A percentile compares a stretch with the other conserved stretches of the same genome.
These are phyloP conservation scores for Lactarius pseudohatsudake DNA, from an alignment of 768 basidiomycete genomes.

Conservation along the genomic window DNA sequence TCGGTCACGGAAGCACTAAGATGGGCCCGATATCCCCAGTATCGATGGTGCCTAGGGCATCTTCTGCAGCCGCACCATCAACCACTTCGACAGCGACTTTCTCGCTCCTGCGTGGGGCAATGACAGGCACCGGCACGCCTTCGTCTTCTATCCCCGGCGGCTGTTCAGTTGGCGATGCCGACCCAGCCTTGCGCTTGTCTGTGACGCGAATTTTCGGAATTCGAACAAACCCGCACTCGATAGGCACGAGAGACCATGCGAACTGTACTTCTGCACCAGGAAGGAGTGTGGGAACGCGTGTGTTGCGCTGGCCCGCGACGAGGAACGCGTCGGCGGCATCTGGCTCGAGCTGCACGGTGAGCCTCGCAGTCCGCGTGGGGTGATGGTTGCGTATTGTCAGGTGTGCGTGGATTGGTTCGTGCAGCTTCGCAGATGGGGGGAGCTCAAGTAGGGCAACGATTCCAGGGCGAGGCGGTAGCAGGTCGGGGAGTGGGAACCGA, in stretches of 20 bases:
- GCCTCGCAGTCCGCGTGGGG: conserved; percentile 60
- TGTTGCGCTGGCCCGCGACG: conserved; percentile 69
- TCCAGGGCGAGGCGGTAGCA: conserved; percentile 59
- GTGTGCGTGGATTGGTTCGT: conserved; percentile 55
- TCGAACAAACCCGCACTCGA: conserved; percentile 69
- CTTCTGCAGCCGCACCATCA: conserved; percentile 39
- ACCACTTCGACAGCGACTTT: conserved; percentile 45
- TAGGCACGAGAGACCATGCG: conserved; percentile 66
- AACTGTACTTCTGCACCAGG: conserved; percentile 68
- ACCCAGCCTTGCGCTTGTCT: conserved; percentile 41
- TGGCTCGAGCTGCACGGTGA: conserved; percentile 72
- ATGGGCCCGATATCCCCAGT: conserved; percentile 15
- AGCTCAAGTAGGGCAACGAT: conserved; percentile 65
- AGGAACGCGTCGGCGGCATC: conserved; percentile 73
- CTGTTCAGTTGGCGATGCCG: background rate
- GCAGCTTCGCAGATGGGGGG: conserved; percentile 63
- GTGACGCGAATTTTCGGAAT: conserved; percentile 62
- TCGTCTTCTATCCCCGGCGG: conserved; percentile 57
- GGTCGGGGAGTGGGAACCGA: conserved; percentile 55
- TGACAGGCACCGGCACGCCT: conserved; percentile 61
- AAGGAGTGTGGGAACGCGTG: conserved; percentile 67
- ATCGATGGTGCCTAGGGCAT: background rate
- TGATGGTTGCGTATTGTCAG: conserved; percentile 67
- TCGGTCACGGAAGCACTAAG: conserved; percentile 24
- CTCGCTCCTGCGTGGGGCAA: conserved; percentile 55